These are phyloP conservation scores for Trifolium fragiferum DNA, from an alignment of 306 rosid species.

Conservation along the genomic window DNA sequence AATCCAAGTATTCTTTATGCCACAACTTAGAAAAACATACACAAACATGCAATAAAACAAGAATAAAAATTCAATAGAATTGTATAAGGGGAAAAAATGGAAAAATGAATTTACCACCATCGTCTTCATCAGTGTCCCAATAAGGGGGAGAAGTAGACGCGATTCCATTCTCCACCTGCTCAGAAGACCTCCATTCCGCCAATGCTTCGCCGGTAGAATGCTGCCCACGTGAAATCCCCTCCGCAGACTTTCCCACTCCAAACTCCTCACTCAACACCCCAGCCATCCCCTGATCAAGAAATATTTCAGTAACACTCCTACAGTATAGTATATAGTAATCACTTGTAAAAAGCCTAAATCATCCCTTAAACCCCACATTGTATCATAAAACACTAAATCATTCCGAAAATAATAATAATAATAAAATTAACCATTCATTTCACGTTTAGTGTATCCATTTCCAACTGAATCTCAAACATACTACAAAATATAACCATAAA, in stretches of 20 bases:
- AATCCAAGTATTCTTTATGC: not conserved
- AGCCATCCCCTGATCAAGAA: slow-evolving; percentile 75
- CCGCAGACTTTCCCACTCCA: slow-evolving; percentile 73
- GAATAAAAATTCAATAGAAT: not conserved
- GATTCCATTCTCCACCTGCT: slow-evolving; percentile 96
- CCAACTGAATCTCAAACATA: not conserved
- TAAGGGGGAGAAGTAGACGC: slow-evolving; percentile 93
- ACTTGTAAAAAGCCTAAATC: slow-evolving; percentile 20
- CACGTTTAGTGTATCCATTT: not conserved
- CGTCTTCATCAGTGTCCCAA: slow-evolving; percentile 95
- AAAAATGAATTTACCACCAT: slow-evolving; percentile 62
- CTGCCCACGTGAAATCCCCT: slow-evolving; percentile 77
- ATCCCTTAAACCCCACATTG: slow-evolving; percentile 44
- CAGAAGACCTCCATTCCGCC: slow-evolving; percentile 98
- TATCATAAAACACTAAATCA: not conserved
- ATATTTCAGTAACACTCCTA: slow-evolving; percentile 49
- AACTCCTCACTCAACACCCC: slow-evolving; percentile 79
- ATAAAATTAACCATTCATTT: slow-evolving; percentile 2
- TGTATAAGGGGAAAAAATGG: not conserved
- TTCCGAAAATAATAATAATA: not conserved
- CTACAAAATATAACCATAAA: not conserved
- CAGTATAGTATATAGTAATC: slow-evolving; percentile 38
- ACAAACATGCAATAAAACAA: slow-evolving; percentile 7
- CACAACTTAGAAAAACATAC: not conserved
- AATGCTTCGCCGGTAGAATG: slow-evolving; percentile 84